Evolutionary conservation across 257 asterid genomes (phyloP).

Genomic region (Thymus mandschuricus): DNA sequence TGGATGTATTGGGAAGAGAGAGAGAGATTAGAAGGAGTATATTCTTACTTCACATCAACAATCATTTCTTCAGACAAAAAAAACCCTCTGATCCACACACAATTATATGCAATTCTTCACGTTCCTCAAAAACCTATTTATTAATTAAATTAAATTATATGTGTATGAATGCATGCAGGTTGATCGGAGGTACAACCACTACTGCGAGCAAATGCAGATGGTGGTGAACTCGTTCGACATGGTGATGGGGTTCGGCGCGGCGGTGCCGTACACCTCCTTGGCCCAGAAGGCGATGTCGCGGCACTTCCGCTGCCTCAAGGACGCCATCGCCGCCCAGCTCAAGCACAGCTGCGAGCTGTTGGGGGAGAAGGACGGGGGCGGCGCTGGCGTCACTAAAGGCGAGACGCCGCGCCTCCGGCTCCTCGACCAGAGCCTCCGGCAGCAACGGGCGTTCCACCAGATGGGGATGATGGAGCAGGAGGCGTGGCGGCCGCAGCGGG

Average conservation of each 20-base stretch:
- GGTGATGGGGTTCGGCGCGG: conserved; percentile 98
- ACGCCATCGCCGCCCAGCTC: conserved; percentile 73
- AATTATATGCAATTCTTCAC: conserved; percentile 2
- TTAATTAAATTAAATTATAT: not conserved
- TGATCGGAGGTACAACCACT: conserved; percentile 87
- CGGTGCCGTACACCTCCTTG: conserved; percentile 80
- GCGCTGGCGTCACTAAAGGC: conserved; percentile 83
- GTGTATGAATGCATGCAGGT: conserved; percentile 50
- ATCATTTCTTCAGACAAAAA: conserved; percentile 42
- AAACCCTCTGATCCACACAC: conserved; percentile 28
- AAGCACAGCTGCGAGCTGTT: conserved; percentile 71
- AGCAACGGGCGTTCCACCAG: conserved; percentile 84
- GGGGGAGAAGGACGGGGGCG: conserved; percentile 82
- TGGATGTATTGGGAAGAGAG: conserved; percentile 48
- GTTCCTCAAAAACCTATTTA: not conserved
- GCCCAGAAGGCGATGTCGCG: conserved; percentile 98
- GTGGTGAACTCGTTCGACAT: conserved; percentile 95
- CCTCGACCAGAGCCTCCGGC: conserved; percentile 82
- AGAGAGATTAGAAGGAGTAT: conserved; percentile 19
- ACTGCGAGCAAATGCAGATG: conserved; percentile 99
- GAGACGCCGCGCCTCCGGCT: conserved; percentile 90
- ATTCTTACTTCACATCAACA: conserved; percentile 52
- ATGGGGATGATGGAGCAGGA: conserved; percentile 99
- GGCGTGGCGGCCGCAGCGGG: conserved; percentile 98
- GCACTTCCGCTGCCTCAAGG: conserved; percentile 88